Evolutionary conservation across 345 rosid species (phyloP), one percentile per base, ranked within the genome.

Genomic region (Dimocarpus longan): DNA sequence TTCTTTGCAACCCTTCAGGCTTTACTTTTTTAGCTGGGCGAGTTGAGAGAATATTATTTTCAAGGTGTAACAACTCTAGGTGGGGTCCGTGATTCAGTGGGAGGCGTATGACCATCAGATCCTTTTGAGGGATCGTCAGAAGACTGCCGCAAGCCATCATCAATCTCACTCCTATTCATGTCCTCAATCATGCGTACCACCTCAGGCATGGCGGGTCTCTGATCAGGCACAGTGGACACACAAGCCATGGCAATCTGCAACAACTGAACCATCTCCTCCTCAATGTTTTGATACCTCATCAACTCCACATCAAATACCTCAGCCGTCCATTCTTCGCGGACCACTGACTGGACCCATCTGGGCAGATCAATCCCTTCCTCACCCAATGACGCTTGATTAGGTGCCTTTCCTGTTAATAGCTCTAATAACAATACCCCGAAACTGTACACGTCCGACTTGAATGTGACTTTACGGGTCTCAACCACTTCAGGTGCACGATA

Each of bases 251-350:
- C 99, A 9, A 94, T 92, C 66, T 96, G 99, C 70, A 96, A 86
- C 82, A 96, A 82, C 87, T 93, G 98, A 66, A 96, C 99, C 99
- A 96, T 96, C 83, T 96, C 99, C 76, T 96, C 99, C 78, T 96
- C 99, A 4, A 92, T 91, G 91, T 90, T 94, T 56, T 91, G 97
- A 68, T 91, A 90, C 76, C 95, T 84, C 97, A 96, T 96, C 19
- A 96, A 81, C 88, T 96, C 99, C 68, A 90, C 97, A 1, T 93
- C 99, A 40, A 96, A 93, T 0, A 96, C 99, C 86, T 94, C 99
- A 0, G 99, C 99, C 9, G 99, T 94, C 99, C 99, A 96, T 74
- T 96, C 99, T 84, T 96, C 99, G 1, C 99, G 80, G 2, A 96
- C 99, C 59, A 96, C 99, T 0, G 99, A 96, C 72, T 92, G 97